Base-by-base conservation (phyloP, 225 moss, liverwort and hornwort species). In the Polytrichum commune region DNA sequence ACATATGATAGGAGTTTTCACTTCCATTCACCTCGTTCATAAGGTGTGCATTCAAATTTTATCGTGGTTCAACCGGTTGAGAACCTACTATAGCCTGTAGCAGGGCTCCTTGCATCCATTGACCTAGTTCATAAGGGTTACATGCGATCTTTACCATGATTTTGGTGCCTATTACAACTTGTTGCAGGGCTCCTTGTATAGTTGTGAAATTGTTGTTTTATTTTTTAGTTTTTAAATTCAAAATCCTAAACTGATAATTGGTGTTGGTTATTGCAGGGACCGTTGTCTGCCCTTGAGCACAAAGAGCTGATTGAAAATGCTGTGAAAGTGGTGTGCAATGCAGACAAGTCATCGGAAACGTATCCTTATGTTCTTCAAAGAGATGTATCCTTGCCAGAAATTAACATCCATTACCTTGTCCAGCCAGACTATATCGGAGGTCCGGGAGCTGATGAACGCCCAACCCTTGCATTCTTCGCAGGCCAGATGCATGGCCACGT, bases 401-500 rank as follows among this genome's bases (percentile, higher is more conserved):
- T 77, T 53, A 66, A 72, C 57, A 64, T 77, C 66, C 71, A 71
- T 54, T 71, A 61, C 60, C 71, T 71, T 24, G 62, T 61, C 0
- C 28, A 65, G 30, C 56, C 72, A 16, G 24, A 18, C 26, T 23
- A 67, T 58, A 71, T 77, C 24, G 77, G 77, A 26, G 87, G 90
- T 16, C 82, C 87, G n/a, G 66, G 73, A 25, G 68, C 78, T 33
- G 71, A 83, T 54, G 63, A 90, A 62, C 90, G 90, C 25, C 81
- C 82, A 28, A 74, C 64, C 72, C 81, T 90, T 28, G 90, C 90
- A 18, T 90, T 90, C 83, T 90, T 90, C 65, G 90, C 90, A 0
- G 90, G 90, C 26, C 87, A 87, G 65, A 85, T 85, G 82, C 90
- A 90, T 68, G 90, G 90, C 29, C 67, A 72, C 19, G 87, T 90